Evolutionary conservation across 345 rosid genomes (phyloP), one percentile per base, ranked within the genome.

Genomic region (Kandelia obovata): DNA sequence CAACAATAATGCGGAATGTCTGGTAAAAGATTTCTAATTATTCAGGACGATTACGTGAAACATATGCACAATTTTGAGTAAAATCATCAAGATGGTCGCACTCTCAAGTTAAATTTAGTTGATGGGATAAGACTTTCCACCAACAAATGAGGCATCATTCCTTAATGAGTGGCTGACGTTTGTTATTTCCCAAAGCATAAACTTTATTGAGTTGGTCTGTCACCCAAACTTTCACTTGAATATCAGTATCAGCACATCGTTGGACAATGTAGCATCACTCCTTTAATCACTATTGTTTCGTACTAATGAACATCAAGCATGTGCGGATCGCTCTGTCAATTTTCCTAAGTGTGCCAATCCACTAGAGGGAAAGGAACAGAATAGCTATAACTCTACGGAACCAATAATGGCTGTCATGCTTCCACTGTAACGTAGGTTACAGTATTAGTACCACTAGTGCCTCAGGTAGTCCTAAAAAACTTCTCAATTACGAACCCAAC

Each of bases 291-390:
- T 56, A 5, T 56, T 56, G 30, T 8, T 56, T 56, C 28, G 17
- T 15, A 56, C 30, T 23, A 15, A 23, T 10, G 25, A 25, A 9
- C 30, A 23, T 56, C 59, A 51, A 34, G 58, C 46, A 32, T 15
- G 55, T 7, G 58, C 56, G 53, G 56, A 56, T 49, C 17, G 52
- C 47, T 61, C 43, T 23, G 53, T 73, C 73, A 35, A 67, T 27
- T 66, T 52, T 66, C 53, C 26, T 21, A 0, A 46, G 76, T 71
- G 77, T 74, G 34, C 77, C 79, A 9, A 56, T 43, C 66, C 66
- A 71, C 72, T 74, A 20, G 25, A 19, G 23, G 28, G 58, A 55
- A 20, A 43, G 47, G 19, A 55, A 64, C 52, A 43, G 34, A 51
- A 56, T 34, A 43, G 20, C 26, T 19, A 28, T 5, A 55, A 66